A percentile compares a stretch with the other conserved stretches of the same genome.
Evolutionary conservation across 345 rosid genomes (phyloP).

Genomic region (Hypericum androsaemum): DNA sequence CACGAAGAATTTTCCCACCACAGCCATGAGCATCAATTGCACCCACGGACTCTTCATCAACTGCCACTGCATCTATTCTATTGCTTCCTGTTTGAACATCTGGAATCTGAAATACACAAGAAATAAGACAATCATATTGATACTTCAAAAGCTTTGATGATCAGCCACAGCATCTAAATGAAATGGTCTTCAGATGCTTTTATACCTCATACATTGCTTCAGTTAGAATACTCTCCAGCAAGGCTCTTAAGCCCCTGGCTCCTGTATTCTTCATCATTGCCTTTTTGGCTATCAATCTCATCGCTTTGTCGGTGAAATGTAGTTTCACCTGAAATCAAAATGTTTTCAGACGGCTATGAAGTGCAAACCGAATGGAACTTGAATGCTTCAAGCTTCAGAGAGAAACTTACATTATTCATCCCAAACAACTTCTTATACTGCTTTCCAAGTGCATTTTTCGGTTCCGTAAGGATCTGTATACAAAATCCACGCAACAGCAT

Average conservation of each 20-base stretch:
- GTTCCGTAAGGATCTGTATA: constrained; percentile 73
- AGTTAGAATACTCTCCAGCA: constrained; percentile 76
- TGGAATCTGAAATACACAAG: constrained; percentile 59
- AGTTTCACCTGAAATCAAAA: constrained; percentile 64
- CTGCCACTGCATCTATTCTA: constrained; percentile 68
- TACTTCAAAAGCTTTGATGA: not conserved
- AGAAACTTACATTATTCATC: constrained; percentile 63
- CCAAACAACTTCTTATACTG: constrained; percentile 88
- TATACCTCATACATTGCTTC: constrained; percentile 97
- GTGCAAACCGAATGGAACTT: constrained; percentile 1
- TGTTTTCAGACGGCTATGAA: constrained; percentile 1
- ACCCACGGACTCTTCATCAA: constrained; percentile 73
- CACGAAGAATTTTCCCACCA: constrained; percentile 65
- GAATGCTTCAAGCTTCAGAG: not conserved
- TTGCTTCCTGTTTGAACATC: constrained; percentile 53
- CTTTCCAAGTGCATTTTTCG: constrained; percentile 87
- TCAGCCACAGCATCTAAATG: too few relatives aligned
- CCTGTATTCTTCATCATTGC: constrained; percentile 92
- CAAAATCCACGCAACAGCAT: not conserved
- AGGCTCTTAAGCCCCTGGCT: constrained; percentile 86
- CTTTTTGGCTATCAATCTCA: constrained; percentile 61
- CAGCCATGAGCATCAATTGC: constrained; percentile 42
- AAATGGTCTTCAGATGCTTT: not conserved
- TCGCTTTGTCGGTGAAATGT: constrained; percentile 71
- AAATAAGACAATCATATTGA: not conserved